Evolutionary conservation across 2,329 filamentous ascomycete species (phyloP).

Genomic region (Colletotrichum sp.): DNA sequence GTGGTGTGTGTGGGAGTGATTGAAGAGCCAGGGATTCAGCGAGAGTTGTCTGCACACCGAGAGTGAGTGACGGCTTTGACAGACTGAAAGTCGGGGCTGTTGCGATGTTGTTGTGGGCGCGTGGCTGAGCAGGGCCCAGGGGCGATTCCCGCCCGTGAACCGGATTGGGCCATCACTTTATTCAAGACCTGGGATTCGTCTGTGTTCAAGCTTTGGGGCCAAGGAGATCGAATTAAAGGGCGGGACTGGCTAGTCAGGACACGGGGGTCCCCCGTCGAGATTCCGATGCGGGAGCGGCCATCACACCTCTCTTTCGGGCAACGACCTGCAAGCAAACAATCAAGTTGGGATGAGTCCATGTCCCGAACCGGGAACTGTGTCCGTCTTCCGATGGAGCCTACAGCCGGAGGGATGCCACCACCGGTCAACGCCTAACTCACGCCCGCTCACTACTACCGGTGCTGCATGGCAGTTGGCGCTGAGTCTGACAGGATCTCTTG

Average conservation of each 20-base stretch:
- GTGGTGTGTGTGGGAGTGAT: not conserved
- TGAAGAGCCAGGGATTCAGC: not conserved
- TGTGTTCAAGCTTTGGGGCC: constrained; percentile 3
- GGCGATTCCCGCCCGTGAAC: not conserved
- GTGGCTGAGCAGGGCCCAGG: not conserved
- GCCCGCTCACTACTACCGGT: not conserved
- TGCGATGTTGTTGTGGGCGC: not conserved
- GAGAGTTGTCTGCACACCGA: not conserved
- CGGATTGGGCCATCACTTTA: constrained; percentile 13
- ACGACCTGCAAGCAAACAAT: constrained; percentile 5
- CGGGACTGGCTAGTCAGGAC: constrained; percentile 10
- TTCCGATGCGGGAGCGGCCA: not conserved
- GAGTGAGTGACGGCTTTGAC: not conserved
- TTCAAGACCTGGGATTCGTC: constrained; percentile 5
- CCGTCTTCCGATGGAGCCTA: not conserved
- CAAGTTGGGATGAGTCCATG: constrained; percentile 15
- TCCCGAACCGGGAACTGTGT: not conserved
- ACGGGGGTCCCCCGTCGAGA: constrained; percentile 1
- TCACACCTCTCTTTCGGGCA: not conserved
- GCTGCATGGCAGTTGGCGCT: not conserved
- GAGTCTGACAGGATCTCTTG: not conserved
- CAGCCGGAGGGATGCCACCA: not conserved
- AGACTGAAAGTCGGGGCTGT: not conserved
- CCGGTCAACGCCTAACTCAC: not conserved
- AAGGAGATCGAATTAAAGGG: constrained; percentile 12